A percentile compares a stretch with the other conserved stretches of the same genome.
Evolutionary conservation across 176 grass and related monocot species (phyloP).

Genomic region (maize (Zea mays)): DNA sequence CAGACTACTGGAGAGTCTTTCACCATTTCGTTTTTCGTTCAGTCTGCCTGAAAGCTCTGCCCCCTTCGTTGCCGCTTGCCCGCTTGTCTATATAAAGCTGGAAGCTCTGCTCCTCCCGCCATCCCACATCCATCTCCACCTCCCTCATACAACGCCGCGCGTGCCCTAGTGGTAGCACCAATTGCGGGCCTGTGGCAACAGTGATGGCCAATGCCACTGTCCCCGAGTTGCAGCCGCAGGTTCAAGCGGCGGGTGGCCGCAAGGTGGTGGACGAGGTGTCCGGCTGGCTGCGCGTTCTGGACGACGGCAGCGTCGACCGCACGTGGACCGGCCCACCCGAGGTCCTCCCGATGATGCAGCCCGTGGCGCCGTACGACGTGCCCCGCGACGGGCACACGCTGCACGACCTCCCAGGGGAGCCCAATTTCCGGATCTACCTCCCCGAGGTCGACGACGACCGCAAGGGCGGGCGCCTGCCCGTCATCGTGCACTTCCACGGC

Average conservation of each 20-base stretch:
- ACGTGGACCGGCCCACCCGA: conserved; percentile 72
- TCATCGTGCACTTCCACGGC: conserved; percentile 75
- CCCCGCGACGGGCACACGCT: conserved; percentile 72
- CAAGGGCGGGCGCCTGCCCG: conserved; percentile 27
- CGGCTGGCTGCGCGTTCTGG: conserved; percentile 71
- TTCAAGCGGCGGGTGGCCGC: background rate
- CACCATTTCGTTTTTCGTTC: no score
- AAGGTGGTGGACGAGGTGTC: conserved; percentile 79
- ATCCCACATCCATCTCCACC: no score
- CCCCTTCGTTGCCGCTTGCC: no score
- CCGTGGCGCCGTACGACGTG: conserved; percentile 43
- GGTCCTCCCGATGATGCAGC: conserved; percentile 70
- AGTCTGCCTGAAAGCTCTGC: no score
- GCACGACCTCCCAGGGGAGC: conserved; percentile 70
- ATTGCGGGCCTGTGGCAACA: background rate
- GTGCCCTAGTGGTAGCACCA: no score
- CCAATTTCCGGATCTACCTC: conserved; percentile 71
- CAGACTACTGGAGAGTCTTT: no score
- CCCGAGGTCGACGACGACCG: conserved; percentile 3
- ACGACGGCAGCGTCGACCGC: conserved; percentile 81
- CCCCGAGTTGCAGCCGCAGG: background rate
- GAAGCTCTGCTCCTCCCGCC: no score
- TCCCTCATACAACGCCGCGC: no score
- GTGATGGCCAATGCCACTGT: background rate
- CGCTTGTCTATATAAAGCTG: no score